phyloP scores from a whole-genome alignment of 78 protist species.

The Mastigamoeba balamuthi region DNA sequence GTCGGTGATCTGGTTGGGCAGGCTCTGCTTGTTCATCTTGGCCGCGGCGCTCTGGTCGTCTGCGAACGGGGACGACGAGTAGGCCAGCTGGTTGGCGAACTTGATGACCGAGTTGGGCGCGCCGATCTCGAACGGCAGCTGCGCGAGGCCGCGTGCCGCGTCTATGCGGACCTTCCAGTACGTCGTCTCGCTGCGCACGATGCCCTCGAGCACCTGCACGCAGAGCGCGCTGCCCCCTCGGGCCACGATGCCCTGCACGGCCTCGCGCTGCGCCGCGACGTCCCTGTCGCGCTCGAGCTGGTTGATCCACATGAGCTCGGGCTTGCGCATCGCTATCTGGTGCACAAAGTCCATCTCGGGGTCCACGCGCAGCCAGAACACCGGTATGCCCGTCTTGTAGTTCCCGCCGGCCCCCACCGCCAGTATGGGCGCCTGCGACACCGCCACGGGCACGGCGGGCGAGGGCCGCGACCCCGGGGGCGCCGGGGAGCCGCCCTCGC shows the following conservation, averaged over 20 bases:
- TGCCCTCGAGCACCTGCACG: slow-evolving; percentile 8
- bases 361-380: slow-evolving; percentile 50
- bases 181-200: slow-evolving; percentile 3
- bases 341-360: slow-evolving; percentile 54
- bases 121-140: background rate
- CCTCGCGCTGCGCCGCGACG: slow-evolving; percentile 57
- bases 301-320: slow-evolving; percentile 56
- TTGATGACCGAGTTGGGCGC: background rate
- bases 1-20: too few species aligned
- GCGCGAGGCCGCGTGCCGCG: slow-evolving; percentile 27
- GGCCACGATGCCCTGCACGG: slow-evolving; percentile 15
- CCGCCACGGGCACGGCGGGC: too few species aligned
- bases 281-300: slow-evolving; percentile 58
- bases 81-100: too few species aligned
- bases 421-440: too few species aligned
- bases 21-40: too few species aligned
- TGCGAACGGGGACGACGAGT: too few species aligned
- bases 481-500: too few species aligned
- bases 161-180: slow-evolving; percentile 28
- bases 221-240: background rate
- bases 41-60: too few species aligned
- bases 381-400: slow-evolving; percentile 23
- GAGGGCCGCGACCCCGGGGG: too few species aligned
- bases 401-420: background rate
- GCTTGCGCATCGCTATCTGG: slow-evolving; percentile 31